Percentiles rank a stretch among this genome's conserved stretches.
Evolutionary conservation across 345 rosid genomes (phyloP).

Genomic region (Erodium maritimum): DNA sequence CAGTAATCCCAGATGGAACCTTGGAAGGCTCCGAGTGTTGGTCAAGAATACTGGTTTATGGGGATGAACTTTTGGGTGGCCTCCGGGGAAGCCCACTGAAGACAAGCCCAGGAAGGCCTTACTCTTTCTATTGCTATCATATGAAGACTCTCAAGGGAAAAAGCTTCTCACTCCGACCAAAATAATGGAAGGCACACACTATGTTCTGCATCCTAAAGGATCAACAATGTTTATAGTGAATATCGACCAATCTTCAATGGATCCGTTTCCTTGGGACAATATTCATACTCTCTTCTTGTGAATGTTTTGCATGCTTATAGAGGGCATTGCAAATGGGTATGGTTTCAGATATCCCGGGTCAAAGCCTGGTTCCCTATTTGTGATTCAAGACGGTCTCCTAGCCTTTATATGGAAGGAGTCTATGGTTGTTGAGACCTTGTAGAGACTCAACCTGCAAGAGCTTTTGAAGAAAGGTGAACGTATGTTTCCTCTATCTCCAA

Average conservation of each 20-base stretch:
- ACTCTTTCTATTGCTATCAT: slow-evolving; percentile 65
- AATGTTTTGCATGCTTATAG: slow-evolving; percentile 38
- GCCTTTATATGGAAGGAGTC: slow-evolving; percentile 85
- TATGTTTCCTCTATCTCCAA: slow-evolving; percentile 52
- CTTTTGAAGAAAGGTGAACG: slow-evolving; percentile 68
- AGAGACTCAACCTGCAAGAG: slow-evolving; percentile 54
- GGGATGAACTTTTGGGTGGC: slow-evolving; percentile 92
- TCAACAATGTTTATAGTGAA: slow-evolving; percentile 74
- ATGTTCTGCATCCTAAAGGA: slow-evolving; percentile 82
- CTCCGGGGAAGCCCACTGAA: slow-evolving; percentile 52
- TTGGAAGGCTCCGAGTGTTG: slow-evolving; percentile 28
- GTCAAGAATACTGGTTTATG: slow-evolving; percentile 68
- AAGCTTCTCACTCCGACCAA: slow-evolving; percentile 60
- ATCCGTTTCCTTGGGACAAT: slow-evolving; percentile 56
- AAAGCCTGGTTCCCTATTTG: slow-evolving; percentile 73
- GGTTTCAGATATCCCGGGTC: slow-evolving; percentile 87
- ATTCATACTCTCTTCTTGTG: slow-evolving; percentile 40
- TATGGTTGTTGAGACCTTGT: slow-evolving; percentile 51
- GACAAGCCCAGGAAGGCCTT: slow-evolving; percentile 74
- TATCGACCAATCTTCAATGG: slow-evolving; percentile 50
- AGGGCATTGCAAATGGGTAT: slow-evolving; percentile 79
- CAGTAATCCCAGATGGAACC: slow-evolving; percentile 91
- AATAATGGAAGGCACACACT: slow-evolving; percentile 80
- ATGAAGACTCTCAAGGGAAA: slow-evolving; percentile 46
- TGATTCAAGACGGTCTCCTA: slow-evolving; percentile 51